These are phyloP conservation scores for Lumnitzera racemosa DNA, from an alignment of 345 rosid species.

Conservation along the genomic window DNA sequence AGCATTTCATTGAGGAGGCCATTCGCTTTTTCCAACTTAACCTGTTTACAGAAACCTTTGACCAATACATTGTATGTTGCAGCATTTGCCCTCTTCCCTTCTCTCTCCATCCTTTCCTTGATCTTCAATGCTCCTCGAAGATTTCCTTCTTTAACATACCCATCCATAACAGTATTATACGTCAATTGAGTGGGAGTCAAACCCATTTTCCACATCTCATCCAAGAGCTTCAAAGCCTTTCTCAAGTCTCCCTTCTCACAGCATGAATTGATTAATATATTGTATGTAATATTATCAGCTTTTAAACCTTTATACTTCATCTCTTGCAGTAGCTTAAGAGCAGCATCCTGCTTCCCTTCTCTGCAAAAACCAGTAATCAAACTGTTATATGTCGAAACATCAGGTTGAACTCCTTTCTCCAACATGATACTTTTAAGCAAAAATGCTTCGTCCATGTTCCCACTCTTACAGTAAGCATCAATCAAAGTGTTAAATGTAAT, in stretches of 20 bases:
- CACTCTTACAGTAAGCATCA: conserved; percentile 59
- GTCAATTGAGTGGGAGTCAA: conserved; percentile 59
- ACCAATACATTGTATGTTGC: conserved; percentile 62
- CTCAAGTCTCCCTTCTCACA: conserved; percentile 53
- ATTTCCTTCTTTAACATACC: conserved; percentile 65
- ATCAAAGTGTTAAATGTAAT: conserved; percentile 60
- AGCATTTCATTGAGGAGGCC: conserved; percentile 77
- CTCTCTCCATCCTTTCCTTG: conserved; percentile 61
- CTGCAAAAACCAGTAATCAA: conserved; percentile 62
- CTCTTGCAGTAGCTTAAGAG: conserved; percentile 30
- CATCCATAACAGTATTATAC: conserved; percentile 67
- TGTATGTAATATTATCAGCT: conserved; percentile 54
- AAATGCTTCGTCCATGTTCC: conserved; percentile 50
- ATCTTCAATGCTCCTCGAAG: conserved; percentile 52
- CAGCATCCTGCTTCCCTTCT: conserved; percentile 31
- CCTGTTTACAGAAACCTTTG: conserved; percentile 55
- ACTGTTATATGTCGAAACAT: conserved; percentile 59
- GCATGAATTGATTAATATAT: conserved; percentile 51
- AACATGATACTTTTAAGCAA: conserved; percentile 36
- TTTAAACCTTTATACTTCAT: conserved; percentile 36
- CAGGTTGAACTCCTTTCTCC: conserved; percentile 37
- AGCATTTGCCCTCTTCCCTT: conserved; percentile 51
- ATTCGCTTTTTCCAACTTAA: conserved; percentile 67
- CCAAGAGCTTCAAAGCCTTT: conserved; percentile 52
- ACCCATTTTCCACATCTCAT: conserved; percentile 39